Evolutionary conservation across 352 stramenopile species (phyloP), one percentile per base, ranked within the genome.

Genomic region (Phytopythium oedochilum): DNA sequence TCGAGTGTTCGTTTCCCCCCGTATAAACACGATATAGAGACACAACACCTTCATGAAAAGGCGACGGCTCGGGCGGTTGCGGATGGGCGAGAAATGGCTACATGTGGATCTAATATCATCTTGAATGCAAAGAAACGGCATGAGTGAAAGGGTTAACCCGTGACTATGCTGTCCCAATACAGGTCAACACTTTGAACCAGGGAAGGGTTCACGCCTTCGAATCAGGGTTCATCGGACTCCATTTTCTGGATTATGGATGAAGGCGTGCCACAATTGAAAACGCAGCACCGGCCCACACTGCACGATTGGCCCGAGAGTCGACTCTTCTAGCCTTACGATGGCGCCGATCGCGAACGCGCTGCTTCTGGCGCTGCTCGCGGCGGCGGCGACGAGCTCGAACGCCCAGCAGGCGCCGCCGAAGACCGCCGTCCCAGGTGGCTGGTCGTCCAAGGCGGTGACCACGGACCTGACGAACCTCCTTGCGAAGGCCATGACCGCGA

Each of bases 401-500:
- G 15, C 25, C 1, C 2, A 32, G 44, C n/a, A n/a, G n/a, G n/a
- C n/a, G n/a, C n/a, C n/a, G n/a, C n/a, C n/a, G n/a, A n/a, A n/a
- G n/a, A 34, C 25, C 0, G 28, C 18, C 25, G 28, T 40, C 25
- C 18, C 55, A 2, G 57, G 57, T 25, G 50, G 50, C 31, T 63
- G 51, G 42, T 44, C 23, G 31, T 43, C 40, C 22, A 53, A 18
- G 15, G 3, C 15, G 10, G 51, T 63, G 26, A 63, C 57, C 17
- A 32, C 34, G 17, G 51, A 36, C 17, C 26, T 43, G 47, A 63
- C 51, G 23, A 34, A 49, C 25, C 35, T 63, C 49, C 49, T 63
- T 40, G 36, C 23, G 25, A 31, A 55, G 28, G 49, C 57, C 25
- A 39, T 63, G 32, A 59, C 45, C 20, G 31, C 18, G 28, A 32